A percentile compares a stretch with the other conserved stretches of the same genome.
phyloP scores from a whole-genome alignment of 495 filamentous ascomycete species.

The Wilcoxina mikolae region DNA sequence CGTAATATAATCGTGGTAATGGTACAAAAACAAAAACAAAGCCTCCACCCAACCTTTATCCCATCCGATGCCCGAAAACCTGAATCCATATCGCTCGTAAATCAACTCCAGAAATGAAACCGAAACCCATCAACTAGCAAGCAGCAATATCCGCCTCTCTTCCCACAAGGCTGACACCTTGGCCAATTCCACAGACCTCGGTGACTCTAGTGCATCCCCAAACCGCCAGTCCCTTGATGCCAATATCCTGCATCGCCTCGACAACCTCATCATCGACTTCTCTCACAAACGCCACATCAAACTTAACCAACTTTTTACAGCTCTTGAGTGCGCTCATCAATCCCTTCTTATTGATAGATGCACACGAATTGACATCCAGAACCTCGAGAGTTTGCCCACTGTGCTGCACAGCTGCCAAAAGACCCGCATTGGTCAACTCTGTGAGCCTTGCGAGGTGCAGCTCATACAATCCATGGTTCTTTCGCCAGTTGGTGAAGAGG shows the following conservation, averaged over 20 bases:
- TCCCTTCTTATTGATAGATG: constrained; percentile 11
- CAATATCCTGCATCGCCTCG: constrained; percentile 7
- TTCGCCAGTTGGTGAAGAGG: constrained; percentile 18
- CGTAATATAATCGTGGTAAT: too few relatives aligned
- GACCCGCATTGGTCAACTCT: constrained; percentile 10
- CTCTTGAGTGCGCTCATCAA: constrained; percentile 1
- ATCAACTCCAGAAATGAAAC: too few relatives aligned
- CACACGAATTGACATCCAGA: constrained; percentile 20
- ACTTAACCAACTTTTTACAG: constrained; percentile 9
- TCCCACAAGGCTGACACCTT: constrained; percentile 8
- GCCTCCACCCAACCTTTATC: too few relatives aligned
- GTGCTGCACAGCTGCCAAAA: constrained; percentile 14
- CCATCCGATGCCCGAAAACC: too few relatives aligned
- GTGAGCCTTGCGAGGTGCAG: constrained; percentile 12
- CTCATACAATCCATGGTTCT: constrained; percentile 12
- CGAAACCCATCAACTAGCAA: too few relatives aligned
- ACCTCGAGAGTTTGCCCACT: constrained; percentile 16
- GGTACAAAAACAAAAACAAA: too few relatives aligned
- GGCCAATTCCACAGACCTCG: constrained; percentile 10
- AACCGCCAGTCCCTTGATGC: constrained; percentile 7
- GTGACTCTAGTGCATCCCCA: constrained; percentile 25
- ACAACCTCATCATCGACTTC: constrained; percentile 19
- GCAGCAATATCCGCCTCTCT: constrained; percentile 19
- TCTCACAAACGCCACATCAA: constrained; percentile 23
- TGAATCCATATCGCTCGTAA: too few relatives aligned